phyloP scores from a whole-genome alignment of 768 basidiomycete species.

The Auricularia sp. region DNA sequence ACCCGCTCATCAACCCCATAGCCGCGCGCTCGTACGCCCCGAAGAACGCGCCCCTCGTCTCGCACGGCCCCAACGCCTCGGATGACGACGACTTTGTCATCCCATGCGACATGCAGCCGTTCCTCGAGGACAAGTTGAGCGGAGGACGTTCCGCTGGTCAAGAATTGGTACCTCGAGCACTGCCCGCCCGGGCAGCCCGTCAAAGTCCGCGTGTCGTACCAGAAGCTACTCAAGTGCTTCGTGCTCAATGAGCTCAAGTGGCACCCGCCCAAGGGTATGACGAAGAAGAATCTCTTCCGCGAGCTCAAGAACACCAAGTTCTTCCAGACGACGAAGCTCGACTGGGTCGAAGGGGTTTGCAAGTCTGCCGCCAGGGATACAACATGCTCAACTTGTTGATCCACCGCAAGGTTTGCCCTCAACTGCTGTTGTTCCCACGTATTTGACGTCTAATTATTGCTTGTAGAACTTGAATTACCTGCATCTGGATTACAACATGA shows the following conservation, averaged over 20 bases:
- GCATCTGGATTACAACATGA: slow-evolving; percentile 97
- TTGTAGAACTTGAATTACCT: slow-evolving; percentile 80
- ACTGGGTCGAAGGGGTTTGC: slow-evolving; percentile 98
- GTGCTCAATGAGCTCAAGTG: slow-evolving; percentile 91
- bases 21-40: slow-evolving; percentile 78
- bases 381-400: slow-evolving; percentile 99
- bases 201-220: slow-evolving; percentile 97
- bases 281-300: slow-evolving; percentile 94
- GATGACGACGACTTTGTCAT: slow-evolving; percentile 86
- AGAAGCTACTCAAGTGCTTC: slow-evolving; percentile 92
- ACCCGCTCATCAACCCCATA: slow-evolving; percentile 96
- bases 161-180: slow-evolving; percentile 98
- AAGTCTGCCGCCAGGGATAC: slow-evolving; percentile 97
- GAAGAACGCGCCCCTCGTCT: slow-evolving; percentile 70
- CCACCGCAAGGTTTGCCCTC: slow-evolving; percentile 72
- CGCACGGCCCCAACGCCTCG: slow-evolving; percentile 76
- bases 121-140: slow-evolving; percentile 74
- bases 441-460: not conserved
- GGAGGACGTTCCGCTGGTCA: slow-evolving; percentile 91
- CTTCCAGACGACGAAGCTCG: slow-evolving; percentile 95
- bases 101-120: slow-evolving; percentile 66
- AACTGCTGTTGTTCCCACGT: too few relatives aligned
- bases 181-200: slow-evolving; percentile 93
- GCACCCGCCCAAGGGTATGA: slow-evolving; percentile 89
- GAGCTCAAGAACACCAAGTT: slow-evolving; percentile 98